A percentile compares a stretch with the other conserved stretches of the same genome.
Evolutionary conservation across 129 eudicot species (phyloP).

Genomic region (Kitagawia praeruptora): DNA sequence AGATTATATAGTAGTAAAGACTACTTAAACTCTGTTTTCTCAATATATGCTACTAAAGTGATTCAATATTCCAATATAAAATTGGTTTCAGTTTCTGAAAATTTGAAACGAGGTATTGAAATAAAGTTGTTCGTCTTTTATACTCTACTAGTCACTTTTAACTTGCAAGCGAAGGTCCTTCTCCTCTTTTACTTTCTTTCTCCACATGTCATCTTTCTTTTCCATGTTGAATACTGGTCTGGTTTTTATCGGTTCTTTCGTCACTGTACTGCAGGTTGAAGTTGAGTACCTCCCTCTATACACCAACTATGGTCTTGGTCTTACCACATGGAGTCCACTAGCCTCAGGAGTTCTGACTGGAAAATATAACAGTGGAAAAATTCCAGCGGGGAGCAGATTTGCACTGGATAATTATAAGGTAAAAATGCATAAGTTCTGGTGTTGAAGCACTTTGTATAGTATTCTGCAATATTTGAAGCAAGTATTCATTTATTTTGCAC

Average conservation of each 20-base stretch:
- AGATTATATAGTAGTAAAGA: no score
- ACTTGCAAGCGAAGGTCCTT: no score
- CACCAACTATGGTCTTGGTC: conserved; percentile 73
- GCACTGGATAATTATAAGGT: conserved; percentile 93
- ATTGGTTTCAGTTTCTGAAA: neutral
- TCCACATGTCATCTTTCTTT: neutral
- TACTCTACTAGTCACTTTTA: no score
- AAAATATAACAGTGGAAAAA: conserved; percentile 49
- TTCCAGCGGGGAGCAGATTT: conserved; percentile 76
- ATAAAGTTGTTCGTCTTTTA: no score
- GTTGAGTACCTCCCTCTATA: conserved; percentile 71
- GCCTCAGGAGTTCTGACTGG: conserved; percentile 93
- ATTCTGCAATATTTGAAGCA: neutral
- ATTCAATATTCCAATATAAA: neutral
- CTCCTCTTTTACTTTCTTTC: no score
- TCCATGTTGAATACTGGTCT: neutral
- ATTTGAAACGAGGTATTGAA: no score
- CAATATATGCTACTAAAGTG: neutral
- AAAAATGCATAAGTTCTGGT: neutral
- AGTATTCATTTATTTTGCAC: neutral
- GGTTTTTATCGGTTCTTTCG: neutral
- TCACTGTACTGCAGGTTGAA: conserved; percentile 59
- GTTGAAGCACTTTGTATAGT: neutral
- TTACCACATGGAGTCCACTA: conserved; percentile 96
- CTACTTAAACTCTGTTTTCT: no score